Base-by-base conservation (phyloP, 306 rosid genomes). In the Potentilla sterilis region DNA sequence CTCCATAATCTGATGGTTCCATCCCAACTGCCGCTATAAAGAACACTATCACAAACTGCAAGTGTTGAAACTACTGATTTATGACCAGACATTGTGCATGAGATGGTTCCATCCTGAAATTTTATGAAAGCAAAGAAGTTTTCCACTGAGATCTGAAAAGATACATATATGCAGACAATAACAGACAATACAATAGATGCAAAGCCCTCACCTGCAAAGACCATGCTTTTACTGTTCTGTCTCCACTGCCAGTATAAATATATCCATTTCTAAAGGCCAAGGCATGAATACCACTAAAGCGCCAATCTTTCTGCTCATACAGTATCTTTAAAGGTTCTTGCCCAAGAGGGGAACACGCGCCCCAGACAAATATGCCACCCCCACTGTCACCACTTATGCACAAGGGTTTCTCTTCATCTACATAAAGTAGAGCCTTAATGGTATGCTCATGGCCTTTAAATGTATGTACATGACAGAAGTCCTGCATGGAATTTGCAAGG, bases 1-100 rank as follows among this genome's bases (percentile, higher is more conserved):
- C 90, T 90, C 98, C 98, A 94, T 82, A 94, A 75, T 77, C 97
- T 84, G 76, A 94, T 59, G 48, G 97, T 92, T 82, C 98, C 96
- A 82, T 94, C 98, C 98, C 96, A 94, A 81, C 98, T 94, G 69
- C 97, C 98, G 58, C 98, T 94, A 75, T 94, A 92, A 76, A 94
- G 98, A 81, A 94, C 87, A 77, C 79, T 86, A 43, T 90, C 85
- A 68, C 92, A 85, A 55, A 85, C 81, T 44, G 86, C 79, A 54
- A 94, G 96, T 1, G 96, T 84, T 67, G 97, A 94, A 86, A 94
- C 97, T 37, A 84, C 95, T 32, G 98, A 90, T 74, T 69, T 85
- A 81, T 94, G 98, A 35, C 98, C 98, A 71, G 73, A 73, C 98
- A 94, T 88, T 22, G 95, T 81, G 86, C 89, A 86, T 73, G 81